A percentile compares a stretch with the other conserved stretches of the same genome.
Evolutionary conservation across 352 stramenopile species (phyloP).

Genomic region (Globisporangium barbulae): DNA sequence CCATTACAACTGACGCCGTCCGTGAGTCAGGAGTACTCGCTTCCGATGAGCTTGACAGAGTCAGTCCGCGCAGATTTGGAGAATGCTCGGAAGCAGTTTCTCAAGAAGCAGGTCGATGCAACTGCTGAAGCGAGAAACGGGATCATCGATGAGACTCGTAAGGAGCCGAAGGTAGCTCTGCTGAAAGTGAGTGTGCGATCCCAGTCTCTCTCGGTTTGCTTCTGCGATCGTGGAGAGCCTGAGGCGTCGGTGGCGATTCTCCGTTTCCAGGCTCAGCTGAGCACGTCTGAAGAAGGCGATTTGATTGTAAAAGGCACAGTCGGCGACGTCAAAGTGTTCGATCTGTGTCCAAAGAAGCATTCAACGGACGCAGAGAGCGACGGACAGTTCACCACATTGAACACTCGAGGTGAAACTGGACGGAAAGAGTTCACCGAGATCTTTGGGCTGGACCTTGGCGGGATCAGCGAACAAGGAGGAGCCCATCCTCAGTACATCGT

Average conservation of each 20-base stretch:
- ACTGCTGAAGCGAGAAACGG: constrained; percentile 2
- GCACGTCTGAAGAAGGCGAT: constrained; percentile 23
- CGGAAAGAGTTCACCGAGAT: constrained; percentile 44
- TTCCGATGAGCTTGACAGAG: constrained; percentile 72
- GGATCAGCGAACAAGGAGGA: constrained; percentile 13
- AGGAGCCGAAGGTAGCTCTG: constrained; percentile 11
- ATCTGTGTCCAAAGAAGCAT: constrained; percentile 42
- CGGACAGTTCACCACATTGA: constrained; percentile 1
- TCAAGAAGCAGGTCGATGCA: constrained; percentile 26
- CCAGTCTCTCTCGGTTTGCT: constrained; percentile 76
- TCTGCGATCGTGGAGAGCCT: constrained; percentile 67
- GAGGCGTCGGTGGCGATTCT: constrained; percentile 69
- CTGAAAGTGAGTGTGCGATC: constrained; percentile 51
- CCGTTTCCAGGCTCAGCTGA: constrained; percentile 38
- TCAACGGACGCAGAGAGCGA: constrained; percentile 10
- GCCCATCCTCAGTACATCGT: constrained; percentile 31
- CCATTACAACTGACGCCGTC: constrained; percentile 60
- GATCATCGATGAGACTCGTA: constrained; percentile 4
- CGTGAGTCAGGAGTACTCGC: constrained; percentile 63
- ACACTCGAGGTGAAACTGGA: background rate
- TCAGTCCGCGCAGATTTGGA: constrained; percentile 82
- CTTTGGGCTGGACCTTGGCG: constrained; percentile 42
- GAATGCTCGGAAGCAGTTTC: constrained; percentile 57
- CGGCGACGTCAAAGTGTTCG: constrained; percentile 70
- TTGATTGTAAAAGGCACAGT: constrained; percentile 45